A percentile compares a stretch with the other conserved stretches of the same genome.
Conservation (phyloP, 805 yeast genomes). For the Saturnispora dispora region DNA sequence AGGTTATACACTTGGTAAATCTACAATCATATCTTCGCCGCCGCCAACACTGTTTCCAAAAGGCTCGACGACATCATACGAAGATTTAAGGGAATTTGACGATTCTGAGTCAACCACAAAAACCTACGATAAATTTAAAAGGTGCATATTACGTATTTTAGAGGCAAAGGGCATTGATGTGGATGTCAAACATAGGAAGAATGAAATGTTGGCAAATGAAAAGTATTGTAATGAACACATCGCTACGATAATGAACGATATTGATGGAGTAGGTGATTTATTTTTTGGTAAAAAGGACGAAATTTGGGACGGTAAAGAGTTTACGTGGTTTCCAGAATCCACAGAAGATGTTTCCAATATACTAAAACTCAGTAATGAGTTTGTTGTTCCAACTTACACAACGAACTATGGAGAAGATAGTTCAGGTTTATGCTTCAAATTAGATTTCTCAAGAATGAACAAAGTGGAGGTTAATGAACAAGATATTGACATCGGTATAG, state of each 20-base stretch:
- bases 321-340: constrained; percentile 16
- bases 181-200: constrained; percentile 15
- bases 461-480: constrained; percentile 6
- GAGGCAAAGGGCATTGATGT: constrained; percentile 16
- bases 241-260: constrained; percentile 14
- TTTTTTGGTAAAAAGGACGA: constrained; percentile 18
- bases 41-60: constrained; percentile 25
- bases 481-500: constrained; percentile 4
- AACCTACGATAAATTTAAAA: constrained; percentile 19
- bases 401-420: neutral
- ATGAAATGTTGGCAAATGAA: constrained; percentile 6
- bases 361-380: constrained; percentile 20
- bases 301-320: constrained; percentile 12
- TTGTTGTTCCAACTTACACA: constrained; percentile 21
- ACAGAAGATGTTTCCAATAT: constrained; percentile 19
- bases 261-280: constrained; percentile 17
- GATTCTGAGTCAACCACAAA: constrained; percentile 2
- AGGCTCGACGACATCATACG: constrained; percentile 18
- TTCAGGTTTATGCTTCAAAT: constrained; percentile 10
- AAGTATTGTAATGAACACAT: constrained; percentile 17
- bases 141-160: constrained; percentile 21
- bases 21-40: constrained; percentile 18
- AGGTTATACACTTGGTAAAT: constrained; percentile 26
- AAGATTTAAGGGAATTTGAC: constrained; percentile 14
- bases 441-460: constrained; percentile 15